A percentile compares a stretch with the other conserved stretches of the same genome.
Conservation (phyloP, 495 filamentous ascomycete genomes). For the Rhizodiscina lignyota region DNA sequence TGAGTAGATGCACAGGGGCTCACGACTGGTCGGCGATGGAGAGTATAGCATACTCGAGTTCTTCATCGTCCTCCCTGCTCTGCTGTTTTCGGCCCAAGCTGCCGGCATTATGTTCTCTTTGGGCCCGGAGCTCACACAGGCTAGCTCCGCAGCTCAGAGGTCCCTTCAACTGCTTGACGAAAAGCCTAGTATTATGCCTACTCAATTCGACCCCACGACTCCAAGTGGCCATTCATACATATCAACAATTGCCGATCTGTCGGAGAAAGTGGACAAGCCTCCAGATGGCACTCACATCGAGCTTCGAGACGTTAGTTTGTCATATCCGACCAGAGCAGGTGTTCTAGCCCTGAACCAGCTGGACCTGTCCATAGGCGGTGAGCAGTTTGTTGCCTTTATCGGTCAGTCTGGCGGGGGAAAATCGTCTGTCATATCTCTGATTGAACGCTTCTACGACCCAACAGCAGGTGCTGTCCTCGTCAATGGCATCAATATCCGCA, state of each 20-base stretch:
- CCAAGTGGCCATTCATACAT: no score
- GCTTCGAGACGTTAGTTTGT: no score
- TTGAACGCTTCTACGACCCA: slow-evolving; percentile 39
- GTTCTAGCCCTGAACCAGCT: neutral
- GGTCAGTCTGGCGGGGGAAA: slow-evolving; percentile 42
- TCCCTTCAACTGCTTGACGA: slow-evolving; percentile 11
- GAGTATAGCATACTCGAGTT: slow-evolving; percentile 10
- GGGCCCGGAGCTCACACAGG: slow-evolving; percentile 12
- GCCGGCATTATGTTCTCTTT: slow-evolving; percentile 17
- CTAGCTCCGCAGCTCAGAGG: slow-evolving; percentile 13
- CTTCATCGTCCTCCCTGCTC: slow-evolving; percentile 17
- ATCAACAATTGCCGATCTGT: no score
- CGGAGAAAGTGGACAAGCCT: no score
- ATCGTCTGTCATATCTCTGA: slow-evolving; percentile 33
- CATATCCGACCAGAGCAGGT: neutral
- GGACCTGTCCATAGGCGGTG: no score
- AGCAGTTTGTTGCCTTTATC: slow-evolving; percentile 34
- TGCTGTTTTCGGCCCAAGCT: slow-evolving; percentile 17
- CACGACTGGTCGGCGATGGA: slow-evolving; percentile 12
- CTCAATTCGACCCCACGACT: neutral
- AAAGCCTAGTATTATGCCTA: slow-evolving; percentile 6
- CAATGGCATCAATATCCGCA: slow-evolving; percentile 17
- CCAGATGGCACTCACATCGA: no score
- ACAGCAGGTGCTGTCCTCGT: slow-evolving; percentile 17
- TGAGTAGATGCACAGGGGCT: slow-evolving; percentile 5